Evolutionary conservation across 2,329 filamentous ascomycete species (phyloP).

Genomic region (Alternaria brassicicola): DNA sequence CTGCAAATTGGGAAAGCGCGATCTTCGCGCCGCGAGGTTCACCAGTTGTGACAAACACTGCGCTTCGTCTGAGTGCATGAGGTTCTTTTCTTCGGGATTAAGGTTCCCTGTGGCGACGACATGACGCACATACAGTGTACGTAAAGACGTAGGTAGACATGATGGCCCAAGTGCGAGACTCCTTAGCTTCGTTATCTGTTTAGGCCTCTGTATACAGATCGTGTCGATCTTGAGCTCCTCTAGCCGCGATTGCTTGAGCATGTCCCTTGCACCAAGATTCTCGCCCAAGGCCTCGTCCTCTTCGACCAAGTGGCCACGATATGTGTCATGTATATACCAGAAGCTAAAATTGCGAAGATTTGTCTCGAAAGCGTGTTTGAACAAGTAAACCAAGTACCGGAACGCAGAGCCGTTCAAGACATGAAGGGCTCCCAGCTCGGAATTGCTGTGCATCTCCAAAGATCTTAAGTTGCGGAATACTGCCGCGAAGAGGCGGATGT

Average conservation of each 20-base stretch:
- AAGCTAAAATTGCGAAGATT: constrained; percentile 13
- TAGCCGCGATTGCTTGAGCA: constrained; percentile 10
- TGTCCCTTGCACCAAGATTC: not conserved
- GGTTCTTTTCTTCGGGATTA: constrained; percentile 3
- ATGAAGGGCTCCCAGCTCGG: not conserved
- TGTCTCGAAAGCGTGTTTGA: constrained; percentile 10
- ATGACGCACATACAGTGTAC: constrained; percentile 15
- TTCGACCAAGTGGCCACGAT: not conserved
- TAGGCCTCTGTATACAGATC: constrained; percentile 11
- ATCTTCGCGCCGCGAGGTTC: constrained; percentile 4
- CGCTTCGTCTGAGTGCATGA: constrained; percentile 17
- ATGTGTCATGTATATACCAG: not conserved
- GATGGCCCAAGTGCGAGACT: constrained; percentile 8
- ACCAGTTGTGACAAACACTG: constrained; percentile 15
- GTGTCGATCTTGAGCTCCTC: constrained; percentile 12
- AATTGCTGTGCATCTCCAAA: constrained; percentile 3
- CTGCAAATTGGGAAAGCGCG: constrained; percentile 7
- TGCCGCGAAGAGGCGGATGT: constrained; percentile 3
- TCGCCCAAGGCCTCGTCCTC: not conserved
- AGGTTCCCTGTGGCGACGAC: constrained; percentile 3
- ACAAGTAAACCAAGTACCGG: constrained; percentile 9
- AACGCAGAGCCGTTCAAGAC: constrained; percentile 3
- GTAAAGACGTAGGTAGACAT: constrained; percentile 13
- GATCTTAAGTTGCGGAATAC: constrained; percentile 2
- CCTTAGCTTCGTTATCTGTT: constrained; percentile 1